phyloP scores from a whole-genome alignment of 2,329 filamentous ascomycete species.

The Xylariales sp. region DNA sequence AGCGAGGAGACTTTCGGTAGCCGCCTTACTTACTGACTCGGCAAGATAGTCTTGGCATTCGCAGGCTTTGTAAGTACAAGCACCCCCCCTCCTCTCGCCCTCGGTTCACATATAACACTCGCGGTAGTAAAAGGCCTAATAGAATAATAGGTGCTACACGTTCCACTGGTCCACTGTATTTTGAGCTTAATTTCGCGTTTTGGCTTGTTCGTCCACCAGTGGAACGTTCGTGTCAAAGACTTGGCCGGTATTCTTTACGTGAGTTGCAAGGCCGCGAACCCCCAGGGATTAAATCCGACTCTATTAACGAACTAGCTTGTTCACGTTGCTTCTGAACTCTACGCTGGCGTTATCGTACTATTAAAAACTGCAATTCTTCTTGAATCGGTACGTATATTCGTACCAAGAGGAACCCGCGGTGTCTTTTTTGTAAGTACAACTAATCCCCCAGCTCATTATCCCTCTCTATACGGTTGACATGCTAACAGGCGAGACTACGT shows the following conservation, averaged over 20 bases:
- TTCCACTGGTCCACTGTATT: background rate
- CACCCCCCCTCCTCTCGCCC: background rate
- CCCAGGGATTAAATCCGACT: background rate
- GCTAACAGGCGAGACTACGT: background rate
- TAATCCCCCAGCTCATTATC: too few species aligned
- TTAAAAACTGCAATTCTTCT: slow-evolving; percentile 27
- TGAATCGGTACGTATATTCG: slow-evolving; percentile 22
- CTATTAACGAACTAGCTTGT: slow-evolving; percentile 3
- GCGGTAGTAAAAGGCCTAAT: background rate
- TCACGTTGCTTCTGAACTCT: slow-evolving; percentile 15
- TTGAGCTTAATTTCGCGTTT: background rate
- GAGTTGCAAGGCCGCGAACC: background rate
- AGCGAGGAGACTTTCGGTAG: background rate
- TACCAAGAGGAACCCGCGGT: slow-evolving; percentile 13
- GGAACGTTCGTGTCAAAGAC: slow-evolving; percentile 23
- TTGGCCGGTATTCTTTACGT: slow-evolving; percentile 17
- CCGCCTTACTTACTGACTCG: background rate
- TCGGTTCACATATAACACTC: too few species aligned
- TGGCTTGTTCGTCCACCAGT: slow-evolving; percentile 32
- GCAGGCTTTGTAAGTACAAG: slow-evolving; percentile 17
- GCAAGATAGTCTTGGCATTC: slow-evolving; percentile 10
- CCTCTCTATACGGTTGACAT: background rate
- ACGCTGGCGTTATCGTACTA: slow-evolving; percentile 11
- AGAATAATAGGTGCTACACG: background rate
- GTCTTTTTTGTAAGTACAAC: slow-evolving; percentile 8